phyloP scores from a whole-genome alignment of 78 protist species.

The Tieghemostelium lacteum region DNA sequence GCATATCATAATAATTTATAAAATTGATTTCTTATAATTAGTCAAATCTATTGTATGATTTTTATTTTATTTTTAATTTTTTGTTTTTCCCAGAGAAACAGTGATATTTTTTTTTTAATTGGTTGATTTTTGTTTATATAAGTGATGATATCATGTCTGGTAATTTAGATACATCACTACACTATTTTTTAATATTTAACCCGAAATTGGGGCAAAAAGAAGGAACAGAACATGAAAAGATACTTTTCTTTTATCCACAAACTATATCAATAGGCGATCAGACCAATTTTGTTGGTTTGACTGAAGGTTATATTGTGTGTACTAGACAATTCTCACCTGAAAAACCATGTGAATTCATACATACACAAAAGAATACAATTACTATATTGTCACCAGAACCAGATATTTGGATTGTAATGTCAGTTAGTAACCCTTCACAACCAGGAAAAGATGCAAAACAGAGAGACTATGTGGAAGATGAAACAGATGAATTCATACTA shows the following conservation, averaged over 20 bases:
- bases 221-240: slow-evolving; percentile 78
- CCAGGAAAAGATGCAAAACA: slow-evolving; percentile 22
- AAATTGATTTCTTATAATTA: no score
- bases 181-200: slow-evolving; percentile 61
- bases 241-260: slow-evolving; percentile 78
- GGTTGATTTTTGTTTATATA: background rate
- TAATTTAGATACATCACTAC: slow-evolving; percentile 28
- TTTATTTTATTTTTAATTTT: no score
- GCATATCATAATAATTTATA: no score
- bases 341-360: slow-evolving; percentile 78
- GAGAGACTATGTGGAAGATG: slow-evolving; percentile 56
- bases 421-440: slow-evolving; percentile 22
- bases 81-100: no score
- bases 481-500: slow-evolving; percentile 32
- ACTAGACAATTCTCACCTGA: slow-evolving; percentile 74
- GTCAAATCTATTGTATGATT: no score
- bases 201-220: slow-evolving; percentile 78
- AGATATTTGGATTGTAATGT: slow-evolving; percentile 80
- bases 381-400: slow-evolving; percentile 50
- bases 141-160: background rate
- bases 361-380: slow-evolving; percentile 36
- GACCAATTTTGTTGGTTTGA: slow-evolving; percentile 68
- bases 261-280: slow-evolving; percentile 50
- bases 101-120: no score
- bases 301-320: slow-evolving; percentile 83